These are phyloP conservation scores for Solanum paucissectum DNA, from an alignment of 257 asterid species.

Conservation along the genomic window DNA sequence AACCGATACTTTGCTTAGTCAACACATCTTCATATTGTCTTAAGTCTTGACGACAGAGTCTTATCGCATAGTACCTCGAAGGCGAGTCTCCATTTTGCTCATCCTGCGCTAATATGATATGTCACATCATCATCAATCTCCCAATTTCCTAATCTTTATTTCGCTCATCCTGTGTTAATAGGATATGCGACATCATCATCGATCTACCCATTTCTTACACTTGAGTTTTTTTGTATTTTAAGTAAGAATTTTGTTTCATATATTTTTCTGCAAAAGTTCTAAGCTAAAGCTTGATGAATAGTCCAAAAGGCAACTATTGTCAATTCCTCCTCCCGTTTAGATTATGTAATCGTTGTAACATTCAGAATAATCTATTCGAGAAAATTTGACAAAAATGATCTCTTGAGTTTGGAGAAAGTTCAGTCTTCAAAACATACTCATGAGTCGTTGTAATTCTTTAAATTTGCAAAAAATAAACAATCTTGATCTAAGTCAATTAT, in stretches of 20 bases:
- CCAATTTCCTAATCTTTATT: no score
- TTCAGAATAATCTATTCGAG: not conserved
- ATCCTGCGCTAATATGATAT: not conserved
- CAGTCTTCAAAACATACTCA: not conserved
- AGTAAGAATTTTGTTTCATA: not conserved
- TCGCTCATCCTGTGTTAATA: not conserved
- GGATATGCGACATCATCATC: not conserved
- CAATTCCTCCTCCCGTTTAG: not conserved
- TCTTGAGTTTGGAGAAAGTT: not conserved
- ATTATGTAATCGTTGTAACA: not conserved
- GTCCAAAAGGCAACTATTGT: not conserved
- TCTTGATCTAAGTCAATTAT: not conserved
- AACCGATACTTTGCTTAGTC: not conserved
- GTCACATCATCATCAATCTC: not conserved
- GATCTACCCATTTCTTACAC: not conserved
- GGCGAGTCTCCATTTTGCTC: not conserved
- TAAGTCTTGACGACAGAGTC: not conserved
- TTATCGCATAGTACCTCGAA: not conserved
- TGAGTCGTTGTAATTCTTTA: not conserved
- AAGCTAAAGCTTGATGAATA: not conserved
- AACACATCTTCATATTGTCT: not conserved
- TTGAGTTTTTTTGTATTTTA: not conserved
- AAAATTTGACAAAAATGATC: not conserved
- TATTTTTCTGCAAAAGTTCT: not conserved
- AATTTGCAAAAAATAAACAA: not conserved